These are phyloP conservation scores for Clausena lansium DNA, from an alignment of 345 rosid genomes.

Conservation along the genomic window DNA sequence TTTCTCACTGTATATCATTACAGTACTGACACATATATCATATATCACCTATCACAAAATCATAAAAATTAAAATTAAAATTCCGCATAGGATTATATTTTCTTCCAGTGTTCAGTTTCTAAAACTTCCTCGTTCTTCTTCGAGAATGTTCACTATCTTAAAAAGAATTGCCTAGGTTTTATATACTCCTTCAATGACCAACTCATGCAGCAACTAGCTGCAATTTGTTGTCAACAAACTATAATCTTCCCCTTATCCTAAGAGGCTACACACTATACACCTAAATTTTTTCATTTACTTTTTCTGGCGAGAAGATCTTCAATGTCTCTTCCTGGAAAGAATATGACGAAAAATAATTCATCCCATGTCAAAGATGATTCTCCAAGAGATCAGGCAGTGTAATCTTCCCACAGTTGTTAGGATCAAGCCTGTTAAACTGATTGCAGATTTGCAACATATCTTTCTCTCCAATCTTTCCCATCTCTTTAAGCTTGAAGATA, in stretches of 20 bases:
- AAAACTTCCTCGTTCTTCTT: too few relatives aligned
- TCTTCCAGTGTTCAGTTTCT: background rate
- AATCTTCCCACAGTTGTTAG: constrained; percentile 57
- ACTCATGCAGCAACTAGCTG: background rate
- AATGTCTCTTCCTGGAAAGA: constrained; percentile 4
- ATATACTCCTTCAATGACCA: background rate
- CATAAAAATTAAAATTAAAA: background rate
- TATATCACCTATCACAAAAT: background rate
- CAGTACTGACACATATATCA: background rate
- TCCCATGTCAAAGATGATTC: constrained; percentile 21
- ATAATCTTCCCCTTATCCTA: background rate
- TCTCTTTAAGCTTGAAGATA: constrained; percentile 70
- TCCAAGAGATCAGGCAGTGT: constrained; percentile 48
- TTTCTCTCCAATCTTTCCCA: constrained; percentile 59
- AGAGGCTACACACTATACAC: background rate
- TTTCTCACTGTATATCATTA: background rate
- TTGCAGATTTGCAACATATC: constrained; percentile 52
- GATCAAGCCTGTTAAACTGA: constrained; percentile 66
- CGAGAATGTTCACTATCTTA: background rate
- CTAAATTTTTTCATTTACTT: background rate
- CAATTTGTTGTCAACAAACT: background rate
- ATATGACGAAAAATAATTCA: background rate
- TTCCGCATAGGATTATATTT: background rate
- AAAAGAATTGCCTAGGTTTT: background rate
- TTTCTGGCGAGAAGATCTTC: background rate